Evolutionary conservation across 1,284 basidiomycete genomes (phyloP).

Genomic region (Ganoderma boninense): DNA sequence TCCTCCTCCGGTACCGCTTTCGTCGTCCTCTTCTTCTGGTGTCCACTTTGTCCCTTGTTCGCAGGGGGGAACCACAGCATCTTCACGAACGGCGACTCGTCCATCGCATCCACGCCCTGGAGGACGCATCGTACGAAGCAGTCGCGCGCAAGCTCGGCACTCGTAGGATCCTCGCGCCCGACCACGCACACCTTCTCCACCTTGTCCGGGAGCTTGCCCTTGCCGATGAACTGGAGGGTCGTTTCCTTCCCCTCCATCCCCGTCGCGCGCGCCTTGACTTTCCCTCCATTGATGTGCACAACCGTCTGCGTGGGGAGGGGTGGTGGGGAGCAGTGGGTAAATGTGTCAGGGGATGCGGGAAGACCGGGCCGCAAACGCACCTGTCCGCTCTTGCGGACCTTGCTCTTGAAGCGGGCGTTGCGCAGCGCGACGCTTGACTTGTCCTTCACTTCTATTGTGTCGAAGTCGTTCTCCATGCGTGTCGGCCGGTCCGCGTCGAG

Average conservation of each 20-base stretch:
- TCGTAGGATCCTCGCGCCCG: slow-evolving; percentile 21
- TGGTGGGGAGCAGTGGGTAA: too few relatives aligned
- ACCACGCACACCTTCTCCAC: slow-evolving; percentile 8
- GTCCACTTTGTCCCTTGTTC: not conserved
- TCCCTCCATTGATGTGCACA: slow-evolving; percentile 18
- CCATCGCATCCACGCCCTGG: not conserved
- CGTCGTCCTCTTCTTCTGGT: not conserved
- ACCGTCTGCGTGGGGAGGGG: slow-evolving; percentile 5
- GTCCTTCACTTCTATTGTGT: slow-evolving; percentile 7
- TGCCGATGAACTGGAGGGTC: not conserved
- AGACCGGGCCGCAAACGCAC: too few relatives aligned
- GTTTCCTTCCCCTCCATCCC: not conserved
- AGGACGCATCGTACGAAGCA: slow-evolving; percentile 19
- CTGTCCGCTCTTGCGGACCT: slow-evolving; percentile 30
- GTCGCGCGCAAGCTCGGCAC: slow-evolving; percentile 26
- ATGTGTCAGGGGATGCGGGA: too few relatives aligned
- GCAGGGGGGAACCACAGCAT: slow-evolving; percentile 12
- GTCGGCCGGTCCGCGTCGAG: slow-evolving; percentile 37
- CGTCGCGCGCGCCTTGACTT: not conserved
- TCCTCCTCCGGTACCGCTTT: not conserved
- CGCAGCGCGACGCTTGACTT: slow-evolving; percentile 26
- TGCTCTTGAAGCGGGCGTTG: slow-evolving; percentile 35
- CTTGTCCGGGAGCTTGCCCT: not conserved
- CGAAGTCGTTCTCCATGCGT: slow-evolving; percentile 38
- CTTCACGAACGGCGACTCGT: slow-evolving; percentile 10